phyloP scores from a whole-genome alignment of 495 filamentous ascomycete genomes.

The Cercophora newfieldiana region DNA sequence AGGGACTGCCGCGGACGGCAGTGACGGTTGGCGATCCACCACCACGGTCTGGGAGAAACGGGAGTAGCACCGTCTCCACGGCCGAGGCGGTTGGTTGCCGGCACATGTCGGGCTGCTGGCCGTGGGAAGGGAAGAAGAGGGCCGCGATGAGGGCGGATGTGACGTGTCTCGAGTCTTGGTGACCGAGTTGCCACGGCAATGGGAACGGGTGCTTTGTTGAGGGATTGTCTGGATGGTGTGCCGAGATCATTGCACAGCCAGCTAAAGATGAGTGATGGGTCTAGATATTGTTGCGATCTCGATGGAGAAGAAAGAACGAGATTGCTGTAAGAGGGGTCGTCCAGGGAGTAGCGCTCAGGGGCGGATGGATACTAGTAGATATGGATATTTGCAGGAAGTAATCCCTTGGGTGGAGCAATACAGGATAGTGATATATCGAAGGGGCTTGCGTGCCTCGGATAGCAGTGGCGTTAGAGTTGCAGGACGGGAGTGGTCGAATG shows the following conservation, averaged over 20 bases:
- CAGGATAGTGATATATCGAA: background rate
- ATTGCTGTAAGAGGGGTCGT: no score
- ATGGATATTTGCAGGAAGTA: background rate
- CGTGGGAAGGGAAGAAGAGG: background rate
- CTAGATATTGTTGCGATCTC: no score
- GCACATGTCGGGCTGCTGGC: slow-evolving; percentile 33
- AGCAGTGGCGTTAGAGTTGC: background rate
- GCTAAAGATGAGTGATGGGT: no score
- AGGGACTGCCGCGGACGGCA: slow-evolving; percentile 29
- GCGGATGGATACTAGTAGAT: background rate
- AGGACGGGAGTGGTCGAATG: background rate
- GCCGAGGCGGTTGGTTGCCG: slow-evolving; percentile 34
- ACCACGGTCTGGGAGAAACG: slow-evolving; percentile 25
- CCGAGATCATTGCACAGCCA: background rate
- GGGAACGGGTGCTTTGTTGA: background rate
- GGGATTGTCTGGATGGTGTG: background rate
- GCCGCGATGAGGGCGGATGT: slow-evolving; percentile 4
- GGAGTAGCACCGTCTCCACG: slow-evolving; percentile 36
- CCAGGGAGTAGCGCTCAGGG: background rate
- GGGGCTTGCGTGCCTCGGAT: background rate
- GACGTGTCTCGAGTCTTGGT: background rate
- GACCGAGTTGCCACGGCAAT: background rate
- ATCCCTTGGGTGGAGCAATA: background rate
- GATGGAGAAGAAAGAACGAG: no score
- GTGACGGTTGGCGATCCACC: slow-evolving; percentile 24